Evolutionary conservation across 805 yeast species (phyloP).

Genomic region (Sporopachydermia lactativora): DNA sequence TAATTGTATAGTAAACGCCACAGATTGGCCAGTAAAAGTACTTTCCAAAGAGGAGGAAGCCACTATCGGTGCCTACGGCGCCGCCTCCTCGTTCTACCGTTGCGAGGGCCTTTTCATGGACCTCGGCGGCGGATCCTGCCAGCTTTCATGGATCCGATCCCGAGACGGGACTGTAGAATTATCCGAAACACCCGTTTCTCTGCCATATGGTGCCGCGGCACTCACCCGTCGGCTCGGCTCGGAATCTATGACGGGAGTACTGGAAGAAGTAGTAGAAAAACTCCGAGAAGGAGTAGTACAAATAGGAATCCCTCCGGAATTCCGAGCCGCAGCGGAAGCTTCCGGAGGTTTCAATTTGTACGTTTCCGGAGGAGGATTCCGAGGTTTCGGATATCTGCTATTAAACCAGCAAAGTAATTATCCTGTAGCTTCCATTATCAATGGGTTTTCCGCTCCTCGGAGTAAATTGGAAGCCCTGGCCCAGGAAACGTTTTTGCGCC

Average conservation of each 20-base stretch:
- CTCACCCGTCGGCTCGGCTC: slow-evolving; percentile 37
- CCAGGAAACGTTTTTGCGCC: slow-evolving; percentile 34
- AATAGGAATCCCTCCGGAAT: slow-evolving; percentile 37
- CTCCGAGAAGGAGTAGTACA: slow-evolving; percentile 34
- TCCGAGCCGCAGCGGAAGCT: slow-evolving; percentile 33
- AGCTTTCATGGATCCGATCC: slow-evolving; percentile 54
- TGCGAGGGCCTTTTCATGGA: slow-evolving; percentile 60
- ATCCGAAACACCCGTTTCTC: slow-evolving; percentile 42
- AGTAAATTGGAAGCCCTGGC: slow-evolving; percentile 36
- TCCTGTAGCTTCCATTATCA: slow-evolving; percentile 57
- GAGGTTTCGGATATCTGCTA: slow-evolving; percentile 54
- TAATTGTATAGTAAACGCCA: slow-evolving; percentile 37
- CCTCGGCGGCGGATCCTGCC: slow-evolving; percentile 59
- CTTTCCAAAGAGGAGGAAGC: slow-evolving; percentile 54
- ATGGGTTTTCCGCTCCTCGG: slow-evolving; percentile 49
- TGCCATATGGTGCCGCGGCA: slow-evolving; percentile 68
- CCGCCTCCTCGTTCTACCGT: slow-evolving; percentile 56
- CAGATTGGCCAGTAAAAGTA: slow-evolving; percentile 53
- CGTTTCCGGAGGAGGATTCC: slow-evolving; percentile 62
- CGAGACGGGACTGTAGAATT: slow-evolving; percentile 38
- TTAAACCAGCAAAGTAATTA: slow-evolving; percentile 32
- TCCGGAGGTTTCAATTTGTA: slow-evolving; percentile 52
- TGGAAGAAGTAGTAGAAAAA: slow-evolving; percentile 38
- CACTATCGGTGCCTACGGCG: slow-evolving; percentile 55
- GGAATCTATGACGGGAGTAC: slow-evolving; percentile 36